Base-by-base conservation (phyloP, 192 early-diverging fungal species). In the Linderina pennispora region DNA sequence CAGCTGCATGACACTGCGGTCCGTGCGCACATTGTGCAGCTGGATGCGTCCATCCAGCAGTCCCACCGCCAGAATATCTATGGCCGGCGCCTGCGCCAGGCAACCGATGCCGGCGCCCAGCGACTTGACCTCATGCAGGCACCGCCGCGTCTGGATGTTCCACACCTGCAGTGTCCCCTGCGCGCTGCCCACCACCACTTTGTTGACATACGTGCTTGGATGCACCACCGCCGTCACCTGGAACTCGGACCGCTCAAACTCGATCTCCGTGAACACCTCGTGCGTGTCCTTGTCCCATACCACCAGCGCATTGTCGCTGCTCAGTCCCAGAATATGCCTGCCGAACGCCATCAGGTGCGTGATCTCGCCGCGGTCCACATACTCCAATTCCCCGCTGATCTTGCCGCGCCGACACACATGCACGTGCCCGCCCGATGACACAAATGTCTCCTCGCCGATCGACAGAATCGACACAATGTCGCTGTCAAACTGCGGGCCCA, bases 181-280 rank as follows among this genome's bases (percentile, higher is more conserved):
- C 11, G 74, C 78, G 53, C 87, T 90, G 19, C 79, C 90, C 13
- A 98, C 59, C 4, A 98, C 71, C 7, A 99, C 75, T 65, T 99
- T 99, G 79, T 99, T 98, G 23, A 99, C 62, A 75, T 98, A 99
- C 2, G 97, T 97, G 75, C 81, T 87, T 18, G 97, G 97, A 48
- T 99, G 97, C 33, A 98, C 68, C 9, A 95, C 52, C 0, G 76
- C 48, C 6, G 92, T 85, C 7, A 84, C 71, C 20, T 77, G 76
- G 60, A 94, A 94, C 1, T 74, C 49, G 16, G 74, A 57, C 53
- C 36, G 45, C 19, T 78, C 84, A 69, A 93, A 91, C 40, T 85
- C 77, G 26, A 92, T 69, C 45, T 81, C 76, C 0, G 82, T 82
- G 49, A 87, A 79, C 45, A 83, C 53, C 63, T 91, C 82, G 68